phyloP scores from a whole-genome alignment of 768 basidiomycete genomes.

The Phylloporus arenicola region DNA sequence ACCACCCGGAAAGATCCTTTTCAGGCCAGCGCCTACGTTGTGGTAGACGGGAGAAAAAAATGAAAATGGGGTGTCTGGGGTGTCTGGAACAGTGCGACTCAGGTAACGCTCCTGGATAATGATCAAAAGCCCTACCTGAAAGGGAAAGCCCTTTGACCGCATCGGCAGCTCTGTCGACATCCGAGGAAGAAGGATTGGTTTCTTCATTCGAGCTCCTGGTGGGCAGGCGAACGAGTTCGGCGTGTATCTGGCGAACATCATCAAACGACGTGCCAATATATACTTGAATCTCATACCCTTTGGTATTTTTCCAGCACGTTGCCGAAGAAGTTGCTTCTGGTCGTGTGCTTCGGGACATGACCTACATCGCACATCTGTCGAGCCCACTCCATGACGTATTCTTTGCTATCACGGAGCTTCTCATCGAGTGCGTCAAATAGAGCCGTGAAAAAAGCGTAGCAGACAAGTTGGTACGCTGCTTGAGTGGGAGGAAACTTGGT shows the following conservation, averaged over 20 bases:
- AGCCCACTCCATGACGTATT: not conserved
- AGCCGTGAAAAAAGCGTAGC: not conserved
- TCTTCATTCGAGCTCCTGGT: not conserved
- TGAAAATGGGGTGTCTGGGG: too few species aligned
- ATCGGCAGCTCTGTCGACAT: not conserved
- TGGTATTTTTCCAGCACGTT: not conserved
- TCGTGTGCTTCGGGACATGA: not conserved
- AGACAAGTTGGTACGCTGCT: not conserved
- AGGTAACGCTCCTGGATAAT: not conserved
- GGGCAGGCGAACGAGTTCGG: not conserved
- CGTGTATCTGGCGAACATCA: not conserved
- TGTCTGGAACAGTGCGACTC: not conserved
- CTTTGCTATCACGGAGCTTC: not conserved
- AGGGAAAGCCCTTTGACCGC: not conserved
- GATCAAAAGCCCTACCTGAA: not conserved
- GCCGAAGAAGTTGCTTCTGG: not conserved
- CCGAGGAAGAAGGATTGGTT: not conserved
- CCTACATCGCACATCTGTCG: not conserved
- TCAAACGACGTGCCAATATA: too few species aligned
- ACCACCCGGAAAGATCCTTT: not conserved
- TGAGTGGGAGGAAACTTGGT: not conserved
- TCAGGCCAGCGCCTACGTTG: not conserved
- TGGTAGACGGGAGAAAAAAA: not conserved
- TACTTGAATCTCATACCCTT: not conserved
- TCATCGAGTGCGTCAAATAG: not conserved